Base-by-base conservation (phyloP, 2,329 filamentous ascomycete genomes). In the Colletotrichum sp. region DNA sequence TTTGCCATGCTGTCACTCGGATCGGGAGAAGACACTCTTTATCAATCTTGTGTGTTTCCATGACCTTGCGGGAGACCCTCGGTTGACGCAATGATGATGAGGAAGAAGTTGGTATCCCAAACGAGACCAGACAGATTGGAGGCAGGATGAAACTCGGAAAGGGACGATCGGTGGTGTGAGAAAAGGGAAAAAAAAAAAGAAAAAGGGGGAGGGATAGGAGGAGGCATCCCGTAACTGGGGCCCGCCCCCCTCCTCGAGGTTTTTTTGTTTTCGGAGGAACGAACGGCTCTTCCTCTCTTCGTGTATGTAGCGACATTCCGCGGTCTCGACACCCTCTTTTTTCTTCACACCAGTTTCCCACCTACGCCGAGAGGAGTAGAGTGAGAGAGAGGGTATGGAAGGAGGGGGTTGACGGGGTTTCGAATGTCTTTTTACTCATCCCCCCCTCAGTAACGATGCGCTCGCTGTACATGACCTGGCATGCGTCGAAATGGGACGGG, bases 271-370 rank as follows among this genome's bases (percentile, higher is more conserved):
- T 38, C 13, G 58, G 21, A 55, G 60, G 36, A 32, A 66, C 52
- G 16, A 34, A 68, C 43, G 32, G 61, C 28, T 61, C 24, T 55
- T 65, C 28, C 34, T 74, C 58, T 48, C 43, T 64, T 60, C 68
- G 32, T 75, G 68, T 71, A 71, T 71, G 68, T 66, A 71, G 48
- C 36, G 61, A 66, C 61, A 71, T 61, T 16, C 56, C 9, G 43
- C 32, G 34, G 13, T 70, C 15, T 36, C n/a, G 43, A 7, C 43
- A 13, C 10, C 8, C 43, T 48, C 6, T 48, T 4, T 48, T 21
- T n/a, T 6, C n/a, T 7, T 48, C 10, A 12, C 10, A 7, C 43
- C 43, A 43, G 9, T 10, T 21, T 48, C 43, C 3, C 43, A 48
- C n/a, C n/a, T 48, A 48, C 43, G 43, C 43, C 43, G n/a, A 48